Percentiles rank a stretch among this genome's conserved stretches.
Conservation (phyloP, 2,329 filamentous ascomycete species). For the Stemphylium vesicarium region DNA sequence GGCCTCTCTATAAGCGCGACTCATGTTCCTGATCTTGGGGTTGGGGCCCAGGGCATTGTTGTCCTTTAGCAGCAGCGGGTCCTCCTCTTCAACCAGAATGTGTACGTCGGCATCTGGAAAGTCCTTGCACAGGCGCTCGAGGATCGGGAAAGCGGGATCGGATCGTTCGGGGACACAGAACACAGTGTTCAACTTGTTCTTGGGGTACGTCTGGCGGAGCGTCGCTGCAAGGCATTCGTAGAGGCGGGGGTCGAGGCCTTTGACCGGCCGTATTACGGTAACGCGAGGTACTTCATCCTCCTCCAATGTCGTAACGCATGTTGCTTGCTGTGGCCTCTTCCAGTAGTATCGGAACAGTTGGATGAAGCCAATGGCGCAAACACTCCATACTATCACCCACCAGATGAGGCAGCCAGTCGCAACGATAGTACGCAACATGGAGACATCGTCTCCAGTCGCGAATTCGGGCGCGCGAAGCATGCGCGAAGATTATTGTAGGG, state of each 20-base stretch:
- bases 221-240: slow-evolving; percentile 92
- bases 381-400: slow-evolving; percentile 61
- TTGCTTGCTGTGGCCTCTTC: slow-evolving; percentile 51
- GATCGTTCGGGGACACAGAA: slow-evolving; percentile 78
- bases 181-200: slow-evolving; percentile 75
- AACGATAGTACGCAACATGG: slow-evolving; percentile 46
- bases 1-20: slow-evolving; percentile 87
- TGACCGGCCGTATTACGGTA: slow-evolving; percentile 90
- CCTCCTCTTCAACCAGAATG: slow-evolving; percentile 82
- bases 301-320: slow-evolving; percentile 47
- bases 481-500: slow-evolving; percentile 32
- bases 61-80: slow-evolving; percentile 68
- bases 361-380: slow-evolving; percentile 64
- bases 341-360: slow-evolving; percentile 66
- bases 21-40: slow-evolving; percentile 98
- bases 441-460: slow-evolving; percentile 40
- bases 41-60: slow-evolving; percentile 78
- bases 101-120: slow-evolving; percentile 74
- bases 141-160: slow-evolving; percentile 78
- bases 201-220: slow-evolving; percentile 82
- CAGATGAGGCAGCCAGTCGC: slow-evolving; percentile 60
- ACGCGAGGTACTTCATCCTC: slow-evolving; percentile 71
- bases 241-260: slow-evolving; percentile 86
- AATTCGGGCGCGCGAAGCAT: slow-evolving; percentile 40
- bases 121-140: slow-evolving; percentile 74